Evolutionary conservation across 306 rosid genomes (phyloP).

Genomic region (Inga laurina): DNA sequence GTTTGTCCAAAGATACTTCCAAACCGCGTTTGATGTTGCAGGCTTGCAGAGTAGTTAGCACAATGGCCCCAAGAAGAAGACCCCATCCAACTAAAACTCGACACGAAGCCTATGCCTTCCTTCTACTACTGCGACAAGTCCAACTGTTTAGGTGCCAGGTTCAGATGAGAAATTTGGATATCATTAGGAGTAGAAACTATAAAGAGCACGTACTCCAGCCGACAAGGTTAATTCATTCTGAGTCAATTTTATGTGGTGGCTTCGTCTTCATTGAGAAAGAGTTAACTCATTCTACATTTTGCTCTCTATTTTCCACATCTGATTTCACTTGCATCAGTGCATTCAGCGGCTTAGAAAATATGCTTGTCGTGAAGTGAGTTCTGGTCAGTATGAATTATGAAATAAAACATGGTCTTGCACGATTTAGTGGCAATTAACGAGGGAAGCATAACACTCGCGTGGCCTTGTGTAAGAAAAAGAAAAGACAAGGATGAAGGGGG

Average conservation of each 20-base stretch:
- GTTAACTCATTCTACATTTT: neutral
- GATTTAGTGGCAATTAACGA: neutral
- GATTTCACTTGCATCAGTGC: neutral
- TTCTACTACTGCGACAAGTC: neutral
- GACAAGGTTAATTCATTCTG: too few relatives aligned
- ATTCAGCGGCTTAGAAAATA: neutral
- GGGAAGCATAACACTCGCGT: neutral
- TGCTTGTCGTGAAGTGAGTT: neutral
- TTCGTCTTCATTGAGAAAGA: neutral
- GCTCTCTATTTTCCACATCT: neutral
- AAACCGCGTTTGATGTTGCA: neutral
- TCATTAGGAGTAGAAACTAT: neutral
- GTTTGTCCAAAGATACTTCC: too few relatives aligned
- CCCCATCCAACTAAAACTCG: neutral
- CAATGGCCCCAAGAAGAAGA: too few relatives aligned
- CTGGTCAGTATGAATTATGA: neutral
- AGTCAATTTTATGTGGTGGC: neutral
- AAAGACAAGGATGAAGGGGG: neutral
- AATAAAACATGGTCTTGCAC: neutral
- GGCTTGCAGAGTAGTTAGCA: neutral
- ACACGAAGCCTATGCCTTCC: neutral
- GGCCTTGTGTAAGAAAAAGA: neutral
- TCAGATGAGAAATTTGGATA: neutral
- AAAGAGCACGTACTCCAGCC: too few relatives aligned
- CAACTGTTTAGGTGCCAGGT: neutral